Conservation (phyloP, 139 green algal species). For the Chlamydomonas schloesseri region DNA sequence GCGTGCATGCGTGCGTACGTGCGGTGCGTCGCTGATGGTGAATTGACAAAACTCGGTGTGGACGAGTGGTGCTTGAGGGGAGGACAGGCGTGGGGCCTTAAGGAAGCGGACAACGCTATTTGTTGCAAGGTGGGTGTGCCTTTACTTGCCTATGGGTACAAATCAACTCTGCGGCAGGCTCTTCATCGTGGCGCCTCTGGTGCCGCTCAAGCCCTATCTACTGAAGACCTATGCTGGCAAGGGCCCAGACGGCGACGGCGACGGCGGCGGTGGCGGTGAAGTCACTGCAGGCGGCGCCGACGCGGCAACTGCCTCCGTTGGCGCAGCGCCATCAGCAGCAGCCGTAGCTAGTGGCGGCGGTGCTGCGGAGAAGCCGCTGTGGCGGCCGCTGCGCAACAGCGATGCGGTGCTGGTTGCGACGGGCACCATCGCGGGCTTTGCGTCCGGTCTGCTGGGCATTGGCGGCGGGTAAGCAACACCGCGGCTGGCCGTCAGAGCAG, state of each 20-base stretch:
- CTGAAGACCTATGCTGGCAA: not conserved
- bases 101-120: too few relatives aligned
- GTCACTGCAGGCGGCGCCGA: not conserved
- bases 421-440: constrained; percentile 73
- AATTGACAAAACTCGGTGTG: too few relatives aligned
- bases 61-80: too few relatives aligned
- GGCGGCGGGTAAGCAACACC: constrained; percentile 54
- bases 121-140: too few relatives aligned
- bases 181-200: constrained; percentile 71
- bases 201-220: constrained; percentile 72
- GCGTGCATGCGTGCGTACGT: too few relatives aligned
- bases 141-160: too few relatives aligned
- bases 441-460: constrained; percentile 79
- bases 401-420: constrained; percentile 56
- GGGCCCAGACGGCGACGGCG: not conserved
- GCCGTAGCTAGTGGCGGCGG: too few relatives aligned
- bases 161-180: too few relatives aligned
- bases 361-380: not conserved
- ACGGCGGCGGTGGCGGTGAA: not conserved
- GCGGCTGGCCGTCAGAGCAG: too few relatives aligned
- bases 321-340: not conserved
- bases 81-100: too few relatives aligned
- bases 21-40: too few relatives aligned
- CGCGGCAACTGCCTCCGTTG: not conserved
- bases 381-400: constrained; percentile 24